Conservation (phyloP, 495 filamentous ascomycete genomes). For the Emericellopsis terricola region DNA sequence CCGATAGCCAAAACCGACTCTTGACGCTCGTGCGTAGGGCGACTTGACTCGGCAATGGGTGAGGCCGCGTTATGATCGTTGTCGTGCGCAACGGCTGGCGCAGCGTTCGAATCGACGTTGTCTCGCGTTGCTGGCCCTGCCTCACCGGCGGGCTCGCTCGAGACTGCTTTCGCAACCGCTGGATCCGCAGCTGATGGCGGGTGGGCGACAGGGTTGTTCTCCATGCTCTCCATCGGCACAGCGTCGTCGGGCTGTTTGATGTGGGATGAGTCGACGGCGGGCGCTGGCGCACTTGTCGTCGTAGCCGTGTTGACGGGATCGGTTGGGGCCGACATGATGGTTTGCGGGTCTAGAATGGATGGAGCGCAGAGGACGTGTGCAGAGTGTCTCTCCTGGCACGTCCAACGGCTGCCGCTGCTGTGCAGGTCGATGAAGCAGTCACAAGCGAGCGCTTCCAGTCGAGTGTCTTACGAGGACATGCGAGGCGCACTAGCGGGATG, state of each 20-base stretch:
- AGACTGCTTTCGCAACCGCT: too few species aligned
- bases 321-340: conserved; percentile 2
- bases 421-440: too few species aligned
- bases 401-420: too few species aligned
- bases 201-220: neutral
- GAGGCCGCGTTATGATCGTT: conserved; percentile 16
- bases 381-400: too few species aligned
- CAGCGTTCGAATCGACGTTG: conserved; percentile 4
- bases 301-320: conserved; percentile 2
- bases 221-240: conserved; percentile 6
- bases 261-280: neutral
- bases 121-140: conserved; percentile 5
- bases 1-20: neutral
- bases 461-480: too few species aligned
- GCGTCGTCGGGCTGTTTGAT: conserved; percentile 7
- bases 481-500: too few species aligned
- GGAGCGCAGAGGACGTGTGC: too few species aligned
- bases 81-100: conserved; percentile 11
- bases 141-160: too few species aligned
- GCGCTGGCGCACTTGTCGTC: neutral
- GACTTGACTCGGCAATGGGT: conserved; percentile 8
- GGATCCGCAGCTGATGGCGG: neutral
- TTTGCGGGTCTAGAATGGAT: too few species aligned
- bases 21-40: neutral
- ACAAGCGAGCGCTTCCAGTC: too few species aligned